Conservation (phyloP, 306 rosid species). For the Fagus sylvatica region DNA sequence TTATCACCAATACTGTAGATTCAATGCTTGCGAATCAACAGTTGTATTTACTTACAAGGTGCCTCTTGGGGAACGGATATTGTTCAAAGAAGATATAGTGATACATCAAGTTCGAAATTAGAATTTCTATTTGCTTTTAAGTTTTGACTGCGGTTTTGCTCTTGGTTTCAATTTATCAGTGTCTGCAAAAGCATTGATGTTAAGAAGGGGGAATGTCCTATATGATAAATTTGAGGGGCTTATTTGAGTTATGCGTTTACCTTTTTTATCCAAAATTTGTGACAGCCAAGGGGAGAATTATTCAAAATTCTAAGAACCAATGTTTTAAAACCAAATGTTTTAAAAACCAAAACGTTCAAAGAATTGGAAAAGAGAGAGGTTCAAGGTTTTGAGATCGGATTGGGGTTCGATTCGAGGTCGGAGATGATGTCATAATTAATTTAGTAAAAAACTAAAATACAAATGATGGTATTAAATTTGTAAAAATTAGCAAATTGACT, state of each 20-base stretch:
- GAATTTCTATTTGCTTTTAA: not conserved
- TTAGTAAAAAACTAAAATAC: too few relatives aligned
- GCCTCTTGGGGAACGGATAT: slow-evolving; percentile 23
- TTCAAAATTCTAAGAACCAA: too few relatives aligned
- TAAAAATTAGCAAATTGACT: too few relatives aligned
- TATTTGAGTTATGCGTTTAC: not conserved
- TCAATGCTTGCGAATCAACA: slow-evolving; percentile 27
- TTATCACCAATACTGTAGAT: slow-evolving; percentile 14
- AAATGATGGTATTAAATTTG: too few relatives aligned
- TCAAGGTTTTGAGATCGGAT: too few relatives aligned
- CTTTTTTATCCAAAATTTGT: not conserved
- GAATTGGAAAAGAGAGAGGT: too few relatives aligned
- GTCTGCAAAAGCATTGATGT: not conserved
- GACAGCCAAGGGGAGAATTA: too few relatives aligned
- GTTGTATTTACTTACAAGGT: slow-evolving; percentile 30
- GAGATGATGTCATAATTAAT: too few relatives aligned
- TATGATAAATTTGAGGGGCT: not conserved
- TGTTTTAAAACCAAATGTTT: too few relatives aligned
- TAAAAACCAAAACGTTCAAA: too few relatives aligned
- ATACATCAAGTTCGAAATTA: slow-evolving; percentile 21
- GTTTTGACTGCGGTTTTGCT: not conserved
- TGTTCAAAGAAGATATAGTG: slow-evolving; percentile 21
- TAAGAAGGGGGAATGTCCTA: not conserved
- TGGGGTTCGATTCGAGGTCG: too few relatives aligned
- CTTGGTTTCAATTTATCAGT: not conserved